Evolutionary conservation across 2,329 filamentous ascomycete species (phyloP).

Genomic region (Lachnum nothofagi): DNA sequence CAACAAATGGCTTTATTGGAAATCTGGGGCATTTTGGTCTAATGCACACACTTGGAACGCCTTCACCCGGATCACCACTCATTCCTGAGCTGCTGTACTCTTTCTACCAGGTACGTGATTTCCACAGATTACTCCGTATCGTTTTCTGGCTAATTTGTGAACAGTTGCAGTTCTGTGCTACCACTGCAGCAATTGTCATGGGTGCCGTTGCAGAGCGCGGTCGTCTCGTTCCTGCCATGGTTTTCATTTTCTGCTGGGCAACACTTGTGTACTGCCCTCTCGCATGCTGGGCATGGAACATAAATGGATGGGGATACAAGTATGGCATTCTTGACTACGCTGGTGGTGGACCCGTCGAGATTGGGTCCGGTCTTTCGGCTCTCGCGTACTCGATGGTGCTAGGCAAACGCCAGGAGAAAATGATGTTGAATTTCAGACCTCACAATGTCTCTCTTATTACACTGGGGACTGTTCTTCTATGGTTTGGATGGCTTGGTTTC

Average conservation of each 20-base stretch:
- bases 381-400: conserved; percentile 94
- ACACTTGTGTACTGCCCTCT: conserved; percentile 96
- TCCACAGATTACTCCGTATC: neutral
- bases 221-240: conserved; percentile 85
- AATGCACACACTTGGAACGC: conserved; percentile 72
- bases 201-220: conserved; percentile 92
- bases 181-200: conserved; percentile 85
- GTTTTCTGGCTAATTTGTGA: neutral
- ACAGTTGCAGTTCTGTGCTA: conserved; percentile 94
- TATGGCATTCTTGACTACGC: conserved; percentile 95
- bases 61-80: conserved; percentile 83
- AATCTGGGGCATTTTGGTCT: conserved; percentile 85
- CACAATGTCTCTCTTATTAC: conserved; percentile 98
- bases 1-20: conserved; percentile 86
- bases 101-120: conserved; percentile 71
- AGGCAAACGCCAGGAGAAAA: conserved; percentile 93
- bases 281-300: conserved; percentile 94
- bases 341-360: conserved; percentile 94
- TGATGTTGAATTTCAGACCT: conserved; percentile 99
- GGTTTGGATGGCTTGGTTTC: conserved; percentile 99
- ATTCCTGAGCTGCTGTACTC: conserved; percentile 87
- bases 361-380: conserved; percentile 86
- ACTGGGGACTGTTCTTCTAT: conserved; percentile 88
- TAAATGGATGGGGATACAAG: conserved; percentile 85
- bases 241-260: conserved; percentile 94